These are phyloP conservation scores for Heracleum sosnowskyi DNA, from an alignment of 129 eudicot species.

Conservation along the genomic window DNA sequence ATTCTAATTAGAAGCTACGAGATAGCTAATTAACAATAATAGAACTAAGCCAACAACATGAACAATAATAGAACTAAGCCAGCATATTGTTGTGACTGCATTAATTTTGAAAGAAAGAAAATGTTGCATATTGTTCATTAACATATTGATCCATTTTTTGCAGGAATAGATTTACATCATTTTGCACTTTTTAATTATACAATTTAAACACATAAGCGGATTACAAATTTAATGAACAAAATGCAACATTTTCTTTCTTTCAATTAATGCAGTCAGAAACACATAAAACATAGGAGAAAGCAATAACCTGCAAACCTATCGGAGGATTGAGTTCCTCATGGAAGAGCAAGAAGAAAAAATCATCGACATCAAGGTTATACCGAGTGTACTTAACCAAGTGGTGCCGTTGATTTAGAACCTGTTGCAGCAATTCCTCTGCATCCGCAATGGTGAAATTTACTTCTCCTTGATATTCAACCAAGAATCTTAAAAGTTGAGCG, in stretches of 20 bases:
- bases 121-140: no score
- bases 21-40: no score
- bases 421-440: slow-evolving; percentile 41
- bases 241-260: background rate
- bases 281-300: slow-evolving; percentile 28
- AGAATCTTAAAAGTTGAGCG: slow-evolving; percentile 52
- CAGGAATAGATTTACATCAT: background rate
- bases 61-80: no score
- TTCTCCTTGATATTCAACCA: slow-evolving; percentile 60
- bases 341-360: slow-evolving; percentile 57
- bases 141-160: background rate
- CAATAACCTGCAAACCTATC: slow-evolving; percentile 47
- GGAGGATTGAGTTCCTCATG: slow-evolving; percentile 74
- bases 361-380: slow-evolving; percentile 45
- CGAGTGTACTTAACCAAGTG: slow-evolving; percentile 29
- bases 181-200: background rate
- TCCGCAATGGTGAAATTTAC: slow-evolving; percentile 25
- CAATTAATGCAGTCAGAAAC: background rate
- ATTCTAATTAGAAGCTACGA: no score
- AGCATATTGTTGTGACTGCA: no score
- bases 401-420: slow-evolving; percentile 33
- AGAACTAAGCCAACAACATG: no score
- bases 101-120: no score
- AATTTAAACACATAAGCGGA: background rate
- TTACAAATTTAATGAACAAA: background rate